Evolutionary conservation across 805 yeast genomes (phyloP).

Genomic region (baker's yeast (Saccharomyces cerevisiae)): DNA sequence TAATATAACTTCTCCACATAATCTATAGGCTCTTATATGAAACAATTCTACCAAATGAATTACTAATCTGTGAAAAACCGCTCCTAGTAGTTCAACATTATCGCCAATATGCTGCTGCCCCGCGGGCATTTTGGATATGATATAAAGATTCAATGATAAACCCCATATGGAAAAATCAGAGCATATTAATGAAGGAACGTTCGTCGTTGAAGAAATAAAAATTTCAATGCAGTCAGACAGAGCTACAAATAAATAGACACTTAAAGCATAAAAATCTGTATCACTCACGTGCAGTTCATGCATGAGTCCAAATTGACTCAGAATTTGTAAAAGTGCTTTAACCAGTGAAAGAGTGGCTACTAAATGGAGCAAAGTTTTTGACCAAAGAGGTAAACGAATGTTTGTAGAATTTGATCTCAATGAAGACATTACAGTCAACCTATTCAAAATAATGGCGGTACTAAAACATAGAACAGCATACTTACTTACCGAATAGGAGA

Average conservation of each 20-base stretch:
- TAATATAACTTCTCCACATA: slow-evolving; percentile 54
- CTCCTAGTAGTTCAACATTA: neutral
- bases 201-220: slow-evolving; percentile 44
- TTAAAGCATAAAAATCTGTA: neutral
- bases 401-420: slow-evolving; percentile 33
- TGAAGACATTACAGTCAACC: slow-evolving; percentile 52
- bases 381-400: slow-evolving; percentile 19
- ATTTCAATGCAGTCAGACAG: slow-evolving; percentile 42
- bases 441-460: slow-evolving; percentile 49
- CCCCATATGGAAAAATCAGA: slow-evolving; percentile 26
- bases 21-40: slow-evolving; percentile 44
- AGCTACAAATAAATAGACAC: slow-evolving; percentile 7
- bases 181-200: slow-evolving; percentile 26
- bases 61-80: slow-evolving; percentile 48
- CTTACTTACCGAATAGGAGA: slow-evolving; percentile 25
- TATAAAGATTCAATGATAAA: slow-evolving; percentile 20
- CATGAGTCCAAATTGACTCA: neutral
- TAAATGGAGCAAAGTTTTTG: slow-evolving; percentile 29
- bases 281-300: neutral
- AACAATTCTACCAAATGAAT: slow-evolving; percentile 57
- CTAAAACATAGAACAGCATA: slow-evolving; percentile 48
- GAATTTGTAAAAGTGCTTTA: slow-evolving; percentile 16
- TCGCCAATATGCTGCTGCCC: neutral
- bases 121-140: slow-evolving; percentile 6
- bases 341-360: slow-evolving; percentile 15